These are phyloP conservation scores for Thraustotheca clavata DNA, from an alignment of 352 stramenopile genomes.

Conservation along the genomic window DNA sequence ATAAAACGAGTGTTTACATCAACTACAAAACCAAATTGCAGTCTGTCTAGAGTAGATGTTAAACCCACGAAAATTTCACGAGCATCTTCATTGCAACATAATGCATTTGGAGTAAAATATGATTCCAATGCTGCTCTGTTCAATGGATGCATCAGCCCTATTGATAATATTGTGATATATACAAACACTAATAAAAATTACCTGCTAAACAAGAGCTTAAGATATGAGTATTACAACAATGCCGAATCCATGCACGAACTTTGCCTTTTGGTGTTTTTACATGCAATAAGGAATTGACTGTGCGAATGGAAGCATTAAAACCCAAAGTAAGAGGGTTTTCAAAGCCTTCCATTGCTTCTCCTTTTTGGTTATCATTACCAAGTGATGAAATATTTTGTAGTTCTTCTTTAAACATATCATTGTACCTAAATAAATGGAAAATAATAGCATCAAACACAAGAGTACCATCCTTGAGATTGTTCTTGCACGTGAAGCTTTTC, in stretches of 20 bases:
- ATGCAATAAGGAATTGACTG: slow-evolving; percentile 16
- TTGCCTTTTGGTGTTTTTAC: neutral
- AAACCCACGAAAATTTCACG: slow-evolving; percentile 17
- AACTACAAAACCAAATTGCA: slow-evolving; percentile 18
- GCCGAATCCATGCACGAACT: slow-evolving; percentile 19
- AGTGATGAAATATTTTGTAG: slow-evolving; percentile 12
- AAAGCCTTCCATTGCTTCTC: neutral
- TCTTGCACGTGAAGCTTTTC: neutral
- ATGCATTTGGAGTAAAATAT: slow-evolving; percentile 6
- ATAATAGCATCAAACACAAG: neutral
- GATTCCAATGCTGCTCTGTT: slow-evolving; percentile 5
- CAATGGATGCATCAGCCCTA: slow-evolving; percentile 16
- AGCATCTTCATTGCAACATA: slow-evolving; percentile 13
- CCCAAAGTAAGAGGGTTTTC: slow-evolving; percentile 7
- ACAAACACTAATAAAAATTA: neutral
- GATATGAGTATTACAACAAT: slow-evolving; percentile 19
- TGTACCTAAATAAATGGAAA: neutral
- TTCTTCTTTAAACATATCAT: slow-evolving; percentile 7
- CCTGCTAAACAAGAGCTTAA: slow-evolving; percentile 18
- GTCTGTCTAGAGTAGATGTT: slow-evolving; percentile 16
- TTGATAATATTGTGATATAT: neutral
- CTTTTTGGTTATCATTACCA: neutral
- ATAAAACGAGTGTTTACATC: slow-evolving; percentile 5
- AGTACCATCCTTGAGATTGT: slow-evolving; percentile 14
- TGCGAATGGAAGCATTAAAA: slow-evolving; percentile 15